Base-by-base conservation (phyloP, 768 basidiomycete genomes). In the Phylloporus rhodoxanthus region DNA sequence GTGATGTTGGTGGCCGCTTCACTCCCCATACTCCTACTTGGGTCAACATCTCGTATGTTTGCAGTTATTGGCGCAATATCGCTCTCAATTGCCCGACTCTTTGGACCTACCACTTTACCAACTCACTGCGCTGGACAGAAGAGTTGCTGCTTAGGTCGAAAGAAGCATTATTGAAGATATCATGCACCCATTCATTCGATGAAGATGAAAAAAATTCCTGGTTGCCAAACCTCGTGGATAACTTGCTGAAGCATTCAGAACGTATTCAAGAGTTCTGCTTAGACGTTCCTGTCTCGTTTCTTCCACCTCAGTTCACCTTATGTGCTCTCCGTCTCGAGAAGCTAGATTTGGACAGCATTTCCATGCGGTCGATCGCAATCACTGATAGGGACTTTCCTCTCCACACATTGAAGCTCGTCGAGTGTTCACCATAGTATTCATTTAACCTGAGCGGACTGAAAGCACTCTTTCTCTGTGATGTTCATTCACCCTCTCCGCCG, bases 401-500 rank as follows among this genome's bases (percentile, higher is more conserved):
- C 17, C 36, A 10, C 8, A 20, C 7, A 20, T 11, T 37, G 36
- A 37, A 19, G 36, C 36, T 37, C 9, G 9, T 19, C 17, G 10
- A 37, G 10, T 11, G 19, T 11, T 19, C 15, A 17, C 19, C 36
- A 20, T 37, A 19, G 36, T 20, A 8, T 10, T 20, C 8, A 3
- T 9, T 37, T 25, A 17, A 10, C 34, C 23, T 46, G 38, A 37
- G 40, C 26, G 57, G 63, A 36, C 65, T 77, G 13, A 68, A 64
- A 9, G 58, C 62, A 40, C 64, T 77, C 19, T 61, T 57, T 36
- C 54, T 77, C 10, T 15, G 58, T n/a, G n/a, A n/a, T 30, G 39
- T 67, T 5, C 50, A 34, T n/a, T 34, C 64, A 15, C 15, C 6
- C 62, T 76, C 3, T n/a, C n/a, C n/a, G n/a, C n/a, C n/a, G n/a